Evolutionary conservation across 768 basidiomycete species (phyloP).

Genomic region (Mycena amicta): DNA sequence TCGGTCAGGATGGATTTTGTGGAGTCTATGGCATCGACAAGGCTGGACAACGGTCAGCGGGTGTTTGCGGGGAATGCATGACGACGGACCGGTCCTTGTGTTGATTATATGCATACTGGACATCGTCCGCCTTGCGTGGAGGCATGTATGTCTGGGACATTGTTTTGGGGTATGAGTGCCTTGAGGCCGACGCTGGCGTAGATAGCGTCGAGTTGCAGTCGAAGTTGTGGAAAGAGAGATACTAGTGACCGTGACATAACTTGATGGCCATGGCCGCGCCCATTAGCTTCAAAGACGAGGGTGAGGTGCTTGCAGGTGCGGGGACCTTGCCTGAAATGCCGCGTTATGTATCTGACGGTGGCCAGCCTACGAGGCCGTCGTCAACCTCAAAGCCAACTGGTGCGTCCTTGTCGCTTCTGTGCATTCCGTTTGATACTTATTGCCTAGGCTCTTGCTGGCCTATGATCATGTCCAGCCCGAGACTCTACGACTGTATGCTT

Average conservation of each 20-base stretch:
- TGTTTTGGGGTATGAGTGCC: constrained; percentile 3
- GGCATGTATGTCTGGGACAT: constrained; percentile 18
- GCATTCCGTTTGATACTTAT: too few species aligned
- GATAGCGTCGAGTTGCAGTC: neutral
- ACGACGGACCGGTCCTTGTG: constrained; percentile 70
- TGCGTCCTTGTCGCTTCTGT: too few species aligned
- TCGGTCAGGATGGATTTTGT: constrained; percentile 70
- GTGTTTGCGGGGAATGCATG: neutral
- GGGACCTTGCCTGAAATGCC: neutral
- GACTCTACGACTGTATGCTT: constrained; percentile 41
- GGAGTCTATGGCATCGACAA: constrained; percentile 76
- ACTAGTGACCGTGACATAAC: neutral
- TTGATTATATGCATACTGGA: constrained; percentile 75
- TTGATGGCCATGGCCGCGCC: neutral
- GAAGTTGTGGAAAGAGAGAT: neutral
- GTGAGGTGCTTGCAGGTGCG: constrained; percentile 8
- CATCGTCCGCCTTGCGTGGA: constrained; percentile 58
- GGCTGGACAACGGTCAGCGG: constrained; percentile 41
- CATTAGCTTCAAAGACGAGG: constrained; percentile 1
- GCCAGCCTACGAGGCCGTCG: constrained; percentile 23
- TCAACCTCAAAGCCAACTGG: constrained; percentile 25
- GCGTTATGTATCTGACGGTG: neutral
- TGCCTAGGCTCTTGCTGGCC: constrained; percentile 16
- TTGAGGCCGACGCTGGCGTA: neutral
- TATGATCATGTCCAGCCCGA: constrained; percentile 33